Evolutionary conservation across 345 rosid species (phyloP).

Genomic region (Heritiera littoralis): DNA sequence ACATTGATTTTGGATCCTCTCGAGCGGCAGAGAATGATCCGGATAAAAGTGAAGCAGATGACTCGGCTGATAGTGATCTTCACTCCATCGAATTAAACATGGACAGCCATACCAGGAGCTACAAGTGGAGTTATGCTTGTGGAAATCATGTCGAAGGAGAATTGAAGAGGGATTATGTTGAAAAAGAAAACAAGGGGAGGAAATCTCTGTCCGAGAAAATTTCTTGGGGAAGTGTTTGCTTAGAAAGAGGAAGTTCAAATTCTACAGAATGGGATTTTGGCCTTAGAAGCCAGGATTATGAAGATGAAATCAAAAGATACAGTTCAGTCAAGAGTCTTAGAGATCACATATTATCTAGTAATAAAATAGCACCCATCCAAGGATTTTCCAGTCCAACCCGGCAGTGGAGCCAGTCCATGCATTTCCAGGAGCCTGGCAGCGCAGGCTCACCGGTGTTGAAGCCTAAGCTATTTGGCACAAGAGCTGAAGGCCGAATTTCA

Average conservation of each 20-base stretch:
- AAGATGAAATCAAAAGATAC: slow-evolving; percentile 47
- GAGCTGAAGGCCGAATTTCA: slow-evolving; percentile 27
- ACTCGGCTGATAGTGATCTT: slow-evolving; percentile 76
- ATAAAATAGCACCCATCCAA: slow-evolving; percentile 25
- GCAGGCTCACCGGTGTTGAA: slow-evolving; percentile 23
- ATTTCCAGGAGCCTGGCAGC: slow-evolving; percentile 27
- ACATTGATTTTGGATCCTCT: slow-evolving; percentile 29
- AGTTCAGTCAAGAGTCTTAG: slow-evolving; percentile 50
- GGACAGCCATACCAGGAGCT: slow-evolving; percentile 66
- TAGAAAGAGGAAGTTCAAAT: slow-evolving; percentile 37
- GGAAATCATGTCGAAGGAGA: slow-evolving; percentile 39
- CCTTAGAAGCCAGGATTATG: slow-evolving; percentile 39
- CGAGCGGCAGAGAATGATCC: slow-evolving; percentile 24
- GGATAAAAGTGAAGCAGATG: slow-evolving; percentile 47
- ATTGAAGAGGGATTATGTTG: slow-evolving; percentile 34
- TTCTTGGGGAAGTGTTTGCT: slow-evolving; percentile 60
- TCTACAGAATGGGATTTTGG: slow-evolving; percentile 29
- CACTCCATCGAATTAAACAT: slow-evolving; percentile 91
- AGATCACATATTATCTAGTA: slow-evolving; percentile 55
- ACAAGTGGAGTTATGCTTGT: slow-evolving; percentile 77
- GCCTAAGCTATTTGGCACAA: slow-evolving; percentile 10
- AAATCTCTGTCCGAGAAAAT: slow-evolving; percentile 55
- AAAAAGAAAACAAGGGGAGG: slow-evolving; percentile 49
- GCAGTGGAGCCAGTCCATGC: slow-evolving; percentile 34
- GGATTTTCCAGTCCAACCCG: slow-evolving; percentile 42